Conservation (phyloP, 108 stramenopile genomes). For the Skeletonema tropicum region DNA sequence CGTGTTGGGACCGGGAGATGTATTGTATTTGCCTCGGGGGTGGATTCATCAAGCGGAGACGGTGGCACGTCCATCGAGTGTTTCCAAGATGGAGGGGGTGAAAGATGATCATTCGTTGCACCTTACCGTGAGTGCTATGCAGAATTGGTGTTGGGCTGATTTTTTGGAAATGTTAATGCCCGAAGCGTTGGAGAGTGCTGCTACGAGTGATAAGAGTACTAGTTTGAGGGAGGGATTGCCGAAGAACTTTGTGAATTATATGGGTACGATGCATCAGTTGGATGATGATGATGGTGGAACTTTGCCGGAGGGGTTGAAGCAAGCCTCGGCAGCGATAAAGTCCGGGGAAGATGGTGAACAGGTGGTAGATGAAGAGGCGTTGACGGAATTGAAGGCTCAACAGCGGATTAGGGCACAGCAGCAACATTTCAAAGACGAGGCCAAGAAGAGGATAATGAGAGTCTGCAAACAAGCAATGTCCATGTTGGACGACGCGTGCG, state of each 20-base stretch:
- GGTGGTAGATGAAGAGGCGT: slow-evolving; percentile 42
- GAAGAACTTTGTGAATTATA: slow-evolving; percentile 86
- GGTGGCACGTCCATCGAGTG: slow-evolving; percentile 23
- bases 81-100: slow-evolving; percentile 20
- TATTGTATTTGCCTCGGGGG: slow-evolving; percentile 95
- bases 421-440: slow-evolving; percentile 68
- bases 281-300: slow-evolving; percentile 46
- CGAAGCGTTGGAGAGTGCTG: slow-evolving; percentile 82
- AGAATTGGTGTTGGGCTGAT: slow-evolving; percentile 93
- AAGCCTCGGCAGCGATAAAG: slow-evolving; percentile 36
- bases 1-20: slow-evolving; percentile 86
- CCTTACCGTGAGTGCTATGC: slow-evolving; percentile 94
- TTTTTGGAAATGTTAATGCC: slow-evolving; percentile 88
- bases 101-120: slow-evolving; percentile 87
- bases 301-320: slow-evolving; percentile 71
- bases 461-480: slow-evolving; percentile 80
- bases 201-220: slow-evolving; percentile 54
- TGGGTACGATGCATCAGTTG: slow-evolving; percentile 87
- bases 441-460: slow-evolving; percentile 81
- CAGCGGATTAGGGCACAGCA: slow-evolving; percentile 36
- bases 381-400: slow-evolving; percentile 26
- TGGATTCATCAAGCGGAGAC: slow-evolving; percentile 97
- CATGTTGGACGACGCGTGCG: slow-evolving; percentile 91
- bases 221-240: slow-evolving; percentile 88
- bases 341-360: slow-evolving; percentile 31